These are phyloP conservation scores for Adenanthera pavonina DNA, from an alignment of 306 rosid genomes.

Conservation along the genomic window DNA sequence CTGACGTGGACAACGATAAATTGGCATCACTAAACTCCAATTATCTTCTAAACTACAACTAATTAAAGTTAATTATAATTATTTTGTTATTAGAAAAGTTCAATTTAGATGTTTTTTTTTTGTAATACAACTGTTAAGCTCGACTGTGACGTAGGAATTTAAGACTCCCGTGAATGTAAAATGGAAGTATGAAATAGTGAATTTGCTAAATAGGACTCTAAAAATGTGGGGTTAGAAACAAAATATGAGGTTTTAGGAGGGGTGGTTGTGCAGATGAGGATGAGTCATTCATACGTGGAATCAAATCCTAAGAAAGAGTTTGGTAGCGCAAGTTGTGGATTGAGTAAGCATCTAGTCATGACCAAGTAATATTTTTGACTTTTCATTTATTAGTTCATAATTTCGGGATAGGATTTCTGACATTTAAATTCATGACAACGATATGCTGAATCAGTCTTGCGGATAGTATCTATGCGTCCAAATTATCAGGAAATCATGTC, in stretches of 20 bases:
- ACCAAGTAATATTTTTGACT: neutral
- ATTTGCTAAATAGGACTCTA: neutral
- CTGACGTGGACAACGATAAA: neutral
- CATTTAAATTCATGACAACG: neutral
- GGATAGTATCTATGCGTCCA: neutral
- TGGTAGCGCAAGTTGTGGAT: neutral
- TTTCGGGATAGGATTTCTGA: neutral
- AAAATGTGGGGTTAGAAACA: neutral
- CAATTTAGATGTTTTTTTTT: neutral
- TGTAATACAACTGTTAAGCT: neutral
- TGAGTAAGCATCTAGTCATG: slow-evolving; percentile 12
- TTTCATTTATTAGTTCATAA: neutral
- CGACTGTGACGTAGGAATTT: neutral
- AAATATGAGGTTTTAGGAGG: neutral
- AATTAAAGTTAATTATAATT: neutral
- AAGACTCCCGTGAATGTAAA: neutral
- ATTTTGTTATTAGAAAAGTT: neutral
- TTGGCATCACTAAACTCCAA: neutral
- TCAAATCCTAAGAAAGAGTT: neutral
- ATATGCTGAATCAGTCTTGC: neutral
- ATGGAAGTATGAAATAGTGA: neutral
- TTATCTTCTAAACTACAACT: neutral
- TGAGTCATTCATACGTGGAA: slow-evolving; percentile 18
- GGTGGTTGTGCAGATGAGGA: neutral
- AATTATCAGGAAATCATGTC: neutral